phyloP scores from a whole-genome alignment of 169 alveolate genomes.

The Cryptosporidium canis region DNA sequence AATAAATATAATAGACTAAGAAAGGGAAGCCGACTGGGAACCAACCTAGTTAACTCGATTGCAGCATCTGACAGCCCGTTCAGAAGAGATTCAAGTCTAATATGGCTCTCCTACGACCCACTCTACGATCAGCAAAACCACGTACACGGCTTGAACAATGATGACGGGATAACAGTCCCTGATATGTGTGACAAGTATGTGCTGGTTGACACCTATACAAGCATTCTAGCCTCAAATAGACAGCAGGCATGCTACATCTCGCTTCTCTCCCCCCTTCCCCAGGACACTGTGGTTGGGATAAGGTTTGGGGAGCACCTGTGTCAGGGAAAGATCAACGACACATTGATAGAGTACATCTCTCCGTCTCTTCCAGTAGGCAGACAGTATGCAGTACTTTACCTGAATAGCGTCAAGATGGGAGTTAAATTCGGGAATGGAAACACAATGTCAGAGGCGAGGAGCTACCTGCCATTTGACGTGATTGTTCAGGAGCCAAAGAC shows the following conservation, averaged over 20 bases:
- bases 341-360: conserved; percentile 38
- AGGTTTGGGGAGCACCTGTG: conserved; percentile 60
- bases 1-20: not conserved
- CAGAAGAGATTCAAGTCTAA: conserved; percentile 33
- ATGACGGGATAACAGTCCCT: conserved; percentile 3
- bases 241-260: conserved; percentile 49
- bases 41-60: conserved; percentile 9
- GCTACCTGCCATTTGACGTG: conserved; percentile 45
- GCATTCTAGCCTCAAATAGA: conserved; percentile 24
- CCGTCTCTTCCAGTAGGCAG: conserved; percentile 56
- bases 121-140: not conserved
- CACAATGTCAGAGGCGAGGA: conserved; percentile 46
- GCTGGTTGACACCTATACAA: conserved; percentile 39
- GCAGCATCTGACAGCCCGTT: conserved; percentile 19
- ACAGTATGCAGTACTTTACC: conserved; percentile 30
- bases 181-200: conserved; percentile 45
- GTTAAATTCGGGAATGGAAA: conserved; percentile 47
- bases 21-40: not conserved
- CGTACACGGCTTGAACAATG: not conserved
- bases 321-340: conserved; percentile 25
- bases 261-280: conserved; percentile 18
- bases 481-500: conserved; percentile 21
- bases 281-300: conserved; percentile 46
- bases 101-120: conserved; percentile 23
- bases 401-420: conserved; percentile 51